Evolutionary conservation across 2,329 filamentous ascomycete species (phyloP), one percentile per base, ranked within the genome.

Genomic region (Pseudopyrenochaeta lycopersici): DNA sequence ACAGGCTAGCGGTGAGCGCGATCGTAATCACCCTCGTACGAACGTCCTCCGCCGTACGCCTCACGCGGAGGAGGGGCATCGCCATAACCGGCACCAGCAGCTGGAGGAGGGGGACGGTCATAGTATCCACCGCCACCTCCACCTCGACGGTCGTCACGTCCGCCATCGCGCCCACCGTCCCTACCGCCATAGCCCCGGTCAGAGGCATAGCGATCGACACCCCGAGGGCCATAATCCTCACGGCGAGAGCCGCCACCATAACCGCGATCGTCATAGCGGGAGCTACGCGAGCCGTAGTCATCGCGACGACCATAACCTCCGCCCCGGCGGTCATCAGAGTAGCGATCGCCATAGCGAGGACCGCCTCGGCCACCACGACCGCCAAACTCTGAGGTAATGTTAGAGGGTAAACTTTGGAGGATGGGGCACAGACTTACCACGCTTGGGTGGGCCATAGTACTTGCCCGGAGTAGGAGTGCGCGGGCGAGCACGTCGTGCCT

Each of bases 361-460:
- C 86, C 76, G 41, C 62, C 56, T 48, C 85, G 72, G 62, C 83
- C 75, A 52, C 78, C 76, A 53, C 83, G 52, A 38, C 62, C 76
- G 68, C 77, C 73, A 59, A 79, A 79, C 63, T 82, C 81, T 77
- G 74, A 63, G 11, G 7, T 23, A 7, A 33, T 60, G 53, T 65
- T 49, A 60, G 65, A 46, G 30, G 56, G 46, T 31, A 35, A 44
- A 17, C 11, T 18, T 35, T 5, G 12, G 41, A 32, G 38, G 36
- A 32, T 4, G 17, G 18, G 11, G 15, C 30, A 27, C 2, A 43
- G 48, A 64, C 90, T 82, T 82, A 95, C 93, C 93, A 84, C 95
- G 87, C 88, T 99, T 99, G 62, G 95, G 95, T 58, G 95, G 95
- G 46, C 95, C 95, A 74, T 97, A 98, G 85, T 99, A 99, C 82